phyloP scores from a whole-genome alignment of 73 alveolate genomes.

The Paramecium biaurelia region DNA sequence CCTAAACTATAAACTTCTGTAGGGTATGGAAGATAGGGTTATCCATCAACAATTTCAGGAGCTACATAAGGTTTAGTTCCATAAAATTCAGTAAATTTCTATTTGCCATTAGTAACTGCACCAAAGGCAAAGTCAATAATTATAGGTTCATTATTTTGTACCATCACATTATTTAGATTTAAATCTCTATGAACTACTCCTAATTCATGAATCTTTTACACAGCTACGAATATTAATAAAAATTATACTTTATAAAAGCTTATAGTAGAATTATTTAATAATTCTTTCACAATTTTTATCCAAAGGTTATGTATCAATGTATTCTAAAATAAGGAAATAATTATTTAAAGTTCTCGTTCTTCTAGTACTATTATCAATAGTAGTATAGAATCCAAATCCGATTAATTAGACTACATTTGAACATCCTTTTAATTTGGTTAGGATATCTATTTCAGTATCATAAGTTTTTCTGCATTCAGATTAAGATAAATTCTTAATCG shows the following conservation, averaged over 20 bases:
- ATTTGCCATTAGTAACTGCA: neutral
- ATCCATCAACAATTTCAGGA: constrained; percentile 36
- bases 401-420: neutral
- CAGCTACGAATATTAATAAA: neutral
- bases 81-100: constrained; percentile 7
- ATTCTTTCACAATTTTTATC: neutral
- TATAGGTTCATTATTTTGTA: neutral
- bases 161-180: neutral
- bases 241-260: neutral
- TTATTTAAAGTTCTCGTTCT: neutral
- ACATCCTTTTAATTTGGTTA: neutral
- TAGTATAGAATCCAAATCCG: neutral
- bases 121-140: constrained; percentile 32
- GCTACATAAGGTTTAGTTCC: constrained; percentile 51
- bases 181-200: constrained; percentile 41
- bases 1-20: constrained; percentile 17
- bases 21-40: neutral
- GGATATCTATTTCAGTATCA: neutral
- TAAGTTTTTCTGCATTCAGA: neutral
- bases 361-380: neutral
- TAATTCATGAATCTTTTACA: neutral
- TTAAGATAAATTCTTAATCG: neutral
- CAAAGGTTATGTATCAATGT: neutral
- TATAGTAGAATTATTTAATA: neutral
- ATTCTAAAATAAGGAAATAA: neutral